These are phyloP conservation scores for Pseudocercospora macadamiae DNA, from an alignment of 2,329 filamentous ascomycete species.

Conservation along the genomic window DNA sequence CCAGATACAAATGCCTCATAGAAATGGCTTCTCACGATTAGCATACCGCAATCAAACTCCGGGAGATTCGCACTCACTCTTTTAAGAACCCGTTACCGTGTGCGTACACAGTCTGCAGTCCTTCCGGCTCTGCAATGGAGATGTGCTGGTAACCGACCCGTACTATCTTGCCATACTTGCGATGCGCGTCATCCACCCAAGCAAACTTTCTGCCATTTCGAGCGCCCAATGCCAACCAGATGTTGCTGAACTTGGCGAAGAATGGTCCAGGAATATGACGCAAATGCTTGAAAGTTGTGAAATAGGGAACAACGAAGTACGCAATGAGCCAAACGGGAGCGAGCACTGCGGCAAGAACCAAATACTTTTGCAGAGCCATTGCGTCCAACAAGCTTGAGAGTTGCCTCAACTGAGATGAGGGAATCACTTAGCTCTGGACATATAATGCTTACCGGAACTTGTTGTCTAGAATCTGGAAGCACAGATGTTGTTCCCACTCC, in stretches of 20 bases:
- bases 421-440: not conserved
- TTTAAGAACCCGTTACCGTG: constrained; percentile 43
- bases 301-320: constrained; percentile 29
- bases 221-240: constrained; percentile 28
- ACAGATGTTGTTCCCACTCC: constrained; percentile 5
- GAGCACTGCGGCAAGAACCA: constrained; percentile 14
- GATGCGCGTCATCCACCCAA: constrained; percentile 27
- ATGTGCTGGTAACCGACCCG: constrained; percentile 27
- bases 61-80: constrained; percentile 22
- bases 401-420: not conserved
- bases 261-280: constrained; percentile 26
- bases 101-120: constrained; percentile 28
- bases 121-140: constrained; percentile 31
- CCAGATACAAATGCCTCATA: constrained; percentile 42
- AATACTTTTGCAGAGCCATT: constrained; percentile 19
- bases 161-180: constrained; percentile 25
- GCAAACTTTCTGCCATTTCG: constrained; percentile 28
- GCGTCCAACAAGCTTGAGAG: not conserved
- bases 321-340: constrained; percentile 19
- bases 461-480: not conserved
- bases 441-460: constrained; percentile 10
- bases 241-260: constrained; percentile 29
- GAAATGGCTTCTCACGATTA: constrained; percentile 24
- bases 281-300: constrained; percentile 27
- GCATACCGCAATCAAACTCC: not conserved